These are phyloP conservation scores for Colletotrichum nymphaeae DNA, from an alignment of 2,329 filamentous ascomycete species.

Conservation along the genomic window DNA sequence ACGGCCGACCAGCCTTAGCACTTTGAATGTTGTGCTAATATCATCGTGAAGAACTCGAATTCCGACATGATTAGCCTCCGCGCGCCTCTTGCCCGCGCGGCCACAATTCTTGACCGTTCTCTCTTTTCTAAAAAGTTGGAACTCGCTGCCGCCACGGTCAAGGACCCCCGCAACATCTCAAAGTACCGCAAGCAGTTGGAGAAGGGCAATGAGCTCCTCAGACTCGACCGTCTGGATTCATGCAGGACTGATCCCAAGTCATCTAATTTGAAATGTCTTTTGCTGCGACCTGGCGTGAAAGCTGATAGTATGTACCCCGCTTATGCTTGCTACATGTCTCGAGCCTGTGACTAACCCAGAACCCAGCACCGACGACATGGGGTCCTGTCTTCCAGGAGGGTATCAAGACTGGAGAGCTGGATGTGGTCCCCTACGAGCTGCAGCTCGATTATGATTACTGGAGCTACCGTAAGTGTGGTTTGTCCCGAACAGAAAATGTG, in stretches of 20 bases:
- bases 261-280: slow-evolving; percentile 70
- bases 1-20: background rate
- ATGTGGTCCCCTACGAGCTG: slow-evolving; percentile 80
- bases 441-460: slow-evolving; percentile 86
- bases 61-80: slow-evolving; percentile 72
- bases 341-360: background rate
- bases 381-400: slow-evolving; percentile 76
- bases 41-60: background rate
- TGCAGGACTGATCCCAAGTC: slow-evolving; percentile 73
- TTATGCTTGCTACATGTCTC: background rate
- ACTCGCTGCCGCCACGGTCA: slow-evolving; percentile 81
- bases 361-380: slow-evolving; percentile 78
- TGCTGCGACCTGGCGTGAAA: slow-evolving; percentile 68
- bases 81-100: slow-evolving; percentile 83
- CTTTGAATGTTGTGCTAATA: background rate
- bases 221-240: slow-evolving; percentile 70
- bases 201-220: slow-evolving; percentile 74
- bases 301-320: slow-evolving; percentile 55
- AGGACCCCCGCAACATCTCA: slow-evolving; percentile 80
- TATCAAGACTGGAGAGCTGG: slow-evolving; percentile 74
- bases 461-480: slow-evolving; percentile 74
- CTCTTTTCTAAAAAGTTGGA: slow-evolving; percentile 84
- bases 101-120: slow-evolving; percentile 82
- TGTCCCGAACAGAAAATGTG: too few relatives aligned
- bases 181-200: slow-evolving; percentile 75